A percentile compares a stretch with the other conserved stretches of the same genome.
phyloP scores from a whole-genome alignment of 495 filamentous ascomycete genomes.

The Articulospora tetracladia region DNA sequence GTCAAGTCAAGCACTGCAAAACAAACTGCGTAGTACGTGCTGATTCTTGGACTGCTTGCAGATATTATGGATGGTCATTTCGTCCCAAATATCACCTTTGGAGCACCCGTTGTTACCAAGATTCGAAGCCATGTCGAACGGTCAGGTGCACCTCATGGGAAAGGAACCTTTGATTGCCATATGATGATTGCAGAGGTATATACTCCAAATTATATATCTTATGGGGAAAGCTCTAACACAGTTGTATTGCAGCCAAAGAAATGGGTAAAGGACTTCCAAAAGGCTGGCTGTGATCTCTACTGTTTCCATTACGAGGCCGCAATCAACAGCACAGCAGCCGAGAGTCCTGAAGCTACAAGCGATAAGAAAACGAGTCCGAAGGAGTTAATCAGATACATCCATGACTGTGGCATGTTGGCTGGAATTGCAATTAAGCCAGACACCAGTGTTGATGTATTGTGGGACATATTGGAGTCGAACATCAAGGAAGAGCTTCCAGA shows the following conservation, averaged over 20 bases:
- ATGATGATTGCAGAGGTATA: conserved; percentile 99
- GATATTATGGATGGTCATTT: conserved; percentile 99
- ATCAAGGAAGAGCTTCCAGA: conserved; percentile 78
- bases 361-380: conserved; percentile 69
- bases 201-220: background rate
- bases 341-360: conserved; percentile 63
- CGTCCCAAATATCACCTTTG: conserved; percentile 97
- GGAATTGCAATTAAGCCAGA: conserved; percentile 95
- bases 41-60: conserved; percentile 66
- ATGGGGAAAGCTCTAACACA: background rate
- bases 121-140: conserved; percentile 79
- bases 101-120: conserved; percentile 88
- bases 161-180: conserved; percentile 97
- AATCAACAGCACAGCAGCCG: conserved; percentile 74
- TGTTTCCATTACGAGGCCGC: conserved; percentile 99
- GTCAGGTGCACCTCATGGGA: conserved; percentile 51
- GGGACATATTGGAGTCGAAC: conserved; percentile 73
- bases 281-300: conserved; percentile 94
- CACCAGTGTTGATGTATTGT: conserved; percentile 85
- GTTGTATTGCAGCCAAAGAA: conserved; percentile 72
- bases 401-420: conserved; percentile 82
- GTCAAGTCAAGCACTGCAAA: too few species aligned
- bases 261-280: conserved; percentile 93
- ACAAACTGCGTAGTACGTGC: too few species aligned
- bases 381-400: conserved; percentile 85